Evolutionary conservation across 305 asterid genomes (phyloP), one percentile per base, ranked within the genome.

Genomic region (Fraxinus ornus): DNA sequence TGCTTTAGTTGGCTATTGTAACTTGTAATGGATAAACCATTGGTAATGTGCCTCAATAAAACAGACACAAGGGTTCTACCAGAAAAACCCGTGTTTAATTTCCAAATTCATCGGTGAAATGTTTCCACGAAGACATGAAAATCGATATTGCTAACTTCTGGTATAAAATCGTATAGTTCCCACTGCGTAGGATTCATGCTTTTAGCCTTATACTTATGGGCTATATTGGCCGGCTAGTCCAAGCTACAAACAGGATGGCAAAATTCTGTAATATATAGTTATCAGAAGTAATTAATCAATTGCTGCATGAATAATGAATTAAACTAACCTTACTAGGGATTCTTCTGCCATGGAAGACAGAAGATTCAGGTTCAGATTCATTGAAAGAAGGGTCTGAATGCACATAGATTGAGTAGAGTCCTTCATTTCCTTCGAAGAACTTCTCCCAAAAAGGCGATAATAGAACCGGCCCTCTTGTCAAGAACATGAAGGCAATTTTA

Each of bases 381-480:
- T 89, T 92, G 81, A 68, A 91, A 0, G 87, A 80, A 0, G 99
- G 95, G 84, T 91, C 86, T 30, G 97, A 85, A 81, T 95, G 99
- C 26, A 95, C 93, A 78, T 95, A 95, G 47, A 95, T 80, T 1
- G 97, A 81, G 81, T 91, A 94, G 82, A 93, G 78, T 15, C 95
- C 93, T 12, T 80, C 75, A 80, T 93, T 39, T 32, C 98, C 98
- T 76, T 87, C 72, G 17, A 95, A 95, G 86, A 95, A 94, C 32
- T 73, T 86, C 90, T 94, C 98, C 99, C 99, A 95, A 1, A 95
- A 82, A 17, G 97, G 95, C 8, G 98, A 91, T 71, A 95, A 79
- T 6, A 84, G 24, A 82, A 95, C 87, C 75, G 90, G 88, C 76
- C 97, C 97, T 75, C 86, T 83, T 0, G 91, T 90, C 88, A 95